Evolutionary conservation across 208 protist species (phyloP).

Genomic region (Trypanosoma caninum): DNA sequence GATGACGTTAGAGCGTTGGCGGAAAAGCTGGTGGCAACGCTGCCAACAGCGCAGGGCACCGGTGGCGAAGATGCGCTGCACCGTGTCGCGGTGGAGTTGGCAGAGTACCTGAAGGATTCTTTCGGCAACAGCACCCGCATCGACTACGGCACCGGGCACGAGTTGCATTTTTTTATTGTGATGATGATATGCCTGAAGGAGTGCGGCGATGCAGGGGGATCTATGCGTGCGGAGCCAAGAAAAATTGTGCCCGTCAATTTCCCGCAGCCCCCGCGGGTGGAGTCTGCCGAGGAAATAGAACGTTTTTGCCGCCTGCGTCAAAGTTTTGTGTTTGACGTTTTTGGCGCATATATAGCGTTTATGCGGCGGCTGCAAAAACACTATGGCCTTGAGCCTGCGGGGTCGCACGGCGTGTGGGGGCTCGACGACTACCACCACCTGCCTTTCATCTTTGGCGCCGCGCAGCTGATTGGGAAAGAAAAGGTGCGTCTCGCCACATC

Average conservation of each 20-base stretch:
- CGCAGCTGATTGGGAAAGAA: slow-evolving; percentile 91
- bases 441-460: slow-evolving; percentile 95
- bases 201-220: slow-evolving; percentile 61
- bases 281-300: slow-evolving; percentile 15
- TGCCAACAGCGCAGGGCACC: slow-evolving; percentile 17
- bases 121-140: slow-evolving; percentile 97
- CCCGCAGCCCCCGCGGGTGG: slow-evolving; percentile 23
- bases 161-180: slow-evolving; percentile 96
- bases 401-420: slow-evolving; percentile 98
- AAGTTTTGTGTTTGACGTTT: slow-evolving; percentile 86
- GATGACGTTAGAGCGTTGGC: slow-evolving; percentile 38
- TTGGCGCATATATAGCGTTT: slow-evolving; percentile 91
- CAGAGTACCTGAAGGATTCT: slow-evolving; percentile 86
- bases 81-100: slow-evolving; percentile 71
- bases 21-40: slow-evolving; percentile 43
- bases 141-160: slow-evolving; percentile 99
- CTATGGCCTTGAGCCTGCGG: slow-evolving; percentile 96
- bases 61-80: slow-evolving; percentile 12
- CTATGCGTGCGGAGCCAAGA: slow-evolving; percentile 30
- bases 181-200: slow-evolving; percentile 88
- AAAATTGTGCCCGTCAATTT: slow-evolving; percentile 7
- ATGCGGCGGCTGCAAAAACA: slow-evolving; percentile 83
- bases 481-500: slow-evolving; percentile 16
- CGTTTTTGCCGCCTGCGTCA: slow-evolving; percentile 43
- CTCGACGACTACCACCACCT: slow-evolving; percentile 99